Evolutionary conservation across 2,329 filamentous ascomycete species (phyloP).

Genomic region (Ophiostoma sp.): DNA sequence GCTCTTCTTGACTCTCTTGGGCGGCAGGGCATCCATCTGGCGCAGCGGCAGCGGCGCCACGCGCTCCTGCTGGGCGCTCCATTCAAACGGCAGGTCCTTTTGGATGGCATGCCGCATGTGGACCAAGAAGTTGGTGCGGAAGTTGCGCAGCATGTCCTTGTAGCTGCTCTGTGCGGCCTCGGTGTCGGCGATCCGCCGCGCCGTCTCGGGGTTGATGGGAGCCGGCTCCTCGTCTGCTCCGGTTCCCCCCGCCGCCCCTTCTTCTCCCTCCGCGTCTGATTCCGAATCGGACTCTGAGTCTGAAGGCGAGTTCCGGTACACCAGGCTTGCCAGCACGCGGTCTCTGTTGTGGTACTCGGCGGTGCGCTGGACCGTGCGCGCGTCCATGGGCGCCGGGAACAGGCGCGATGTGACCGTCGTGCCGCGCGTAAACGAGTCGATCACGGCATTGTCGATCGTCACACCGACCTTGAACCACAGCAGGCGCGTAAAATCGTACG

Average conservation of each 20-base stretch:
- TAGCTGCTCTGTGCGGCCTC: background rate
- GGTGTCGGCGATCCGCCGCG: background rate
- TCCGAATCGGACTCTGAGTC: background rate
- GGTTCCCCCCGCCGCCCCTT: no score
- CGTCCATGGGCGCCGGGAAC: background rate
- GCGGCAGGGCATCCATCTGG: background rate
- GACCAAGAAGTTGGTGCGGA: constrained; percentile 24
- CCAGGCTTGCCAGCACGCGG: background rate
- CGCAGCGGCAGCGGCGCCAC: background rate
- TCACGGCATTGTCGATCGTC: constrained; percentile 12
- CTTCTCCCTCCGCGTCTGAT: background rate
- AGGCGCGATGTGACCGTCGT: background rate
- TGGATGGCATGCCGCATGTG: constrained; percentile 17
- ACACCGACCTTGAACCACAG: constrained; percentile 22
- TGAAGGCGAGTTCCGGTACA: background rate
- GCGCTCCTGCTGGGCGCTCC: background rate
- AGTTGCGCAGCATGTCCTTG: constrained; percentile 13
- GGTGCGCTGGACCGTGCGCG: background rate
- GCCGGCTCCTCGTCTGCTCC: background rate
- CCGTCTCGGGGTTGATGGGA: background rate
- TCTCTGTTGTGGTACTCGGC: background rate
- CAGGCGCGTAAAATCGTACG: background rate
- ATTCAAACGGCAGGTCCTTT: background rate
- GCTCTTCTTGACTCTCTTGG: background rate
- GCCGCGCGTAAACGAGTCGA: constrained; percentile 8